Evolutionary conservation across 1,284 basidiomycete species (phyloP).

Genomic region (Agaricales sp.): DNA sequence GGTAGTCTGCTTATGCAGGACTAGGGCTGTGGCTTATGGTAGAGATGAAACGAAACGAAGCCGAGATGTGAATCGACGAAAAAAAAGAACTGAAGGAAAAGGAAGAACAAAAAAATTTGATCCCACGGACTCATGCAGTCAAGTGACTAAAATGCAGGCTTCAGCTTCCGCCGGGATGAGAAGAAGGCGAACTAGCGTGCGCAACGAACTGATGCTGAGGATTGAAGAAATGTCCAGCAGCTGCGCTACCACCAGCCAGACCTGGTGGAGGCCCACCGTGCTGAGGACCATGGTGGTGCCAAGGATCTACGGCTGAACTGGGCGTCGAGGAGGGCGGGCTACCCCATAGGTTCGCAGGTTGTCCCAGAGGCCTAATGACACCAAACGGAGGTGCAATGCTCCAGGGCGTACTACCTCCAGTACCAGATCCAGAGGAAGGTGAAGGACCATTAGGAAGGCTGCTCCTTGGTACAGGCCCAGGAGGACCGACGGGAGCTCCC

Average conservation of each 20-base stretch:
- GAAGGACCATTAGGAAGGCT: background rate
- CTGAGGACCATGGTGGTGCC: background rate
- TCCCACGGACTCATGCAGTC: background rate
- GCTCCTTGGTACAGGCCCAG: background rate
- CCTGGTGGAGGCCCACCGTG: background rate
- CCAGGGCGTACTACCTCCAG: background rate
- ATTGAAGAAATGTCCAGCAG: background rate
- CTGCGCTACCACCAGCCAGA: background rate
- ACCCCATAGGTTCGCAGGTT: background rate
- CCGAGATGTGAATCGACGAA: too few species aligned
- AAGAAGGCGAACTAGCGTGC: background rate
- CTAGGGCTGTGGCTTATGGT: too few species aligned
- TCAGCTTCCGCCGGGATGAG: background rate
- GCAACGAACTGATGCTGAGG: background rate
- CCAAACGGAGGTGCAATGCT: background rate
- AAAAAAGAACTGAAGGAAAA: background rate
- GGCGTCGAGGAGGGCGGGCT: background rate
- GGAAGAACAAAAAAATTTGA: background rate
- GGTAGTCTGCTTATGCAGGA: too few species aligned
- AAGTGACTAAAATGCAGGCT: background rate
- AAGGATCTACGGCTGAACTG: background rate
- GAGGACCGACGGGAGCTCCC: constrained; percentile 1
- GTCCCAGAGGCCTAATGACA: background rate
- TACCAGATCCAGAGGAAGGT: background rate
- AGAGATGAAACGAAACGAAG: too few species aligned